Percentiles rank a stretch among this genome's conserved stretches.
Conservation (phyloP, 2,329 filamentous ascomycete species). For the Ophiostoma ulmi region DNA sequence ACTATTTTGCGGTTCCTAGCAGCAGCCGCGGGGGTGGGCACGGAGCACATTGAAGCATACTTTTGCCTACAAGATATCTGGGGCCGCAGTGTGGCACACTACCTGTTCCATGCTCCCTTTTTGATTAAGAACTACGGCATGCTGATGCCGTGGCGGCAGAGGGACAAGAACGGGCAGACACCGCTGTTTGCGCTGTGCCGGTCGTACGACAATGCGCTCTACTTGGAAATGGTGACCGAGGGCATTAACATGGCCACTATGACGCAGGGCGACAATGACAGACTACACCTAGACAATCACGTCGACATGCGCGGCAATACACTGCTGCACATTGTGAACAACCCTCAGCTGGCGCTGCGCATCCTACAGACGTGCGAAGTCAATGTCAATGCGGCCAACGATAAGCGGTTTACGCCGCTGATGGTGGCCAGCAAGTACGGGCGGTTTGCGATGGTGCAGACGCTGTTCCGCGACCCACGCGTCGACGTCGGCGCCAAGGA, state of each 20-base stretch:
- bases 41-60: conserved; percentile 59
- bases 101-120: conserved; percentile 83
- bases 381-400: conserved; percentile 93
- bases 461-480: conserved; percentile 78
- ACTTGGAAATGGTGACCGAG: conserved; percentile 78
- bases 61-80: conserved; percentile 71
- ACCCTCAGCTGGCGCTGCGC: conserved; percentile 66
- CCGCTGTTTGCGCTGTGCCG: conserved; percentile 90
- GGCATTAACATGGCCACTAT: conserved; percentile 69
- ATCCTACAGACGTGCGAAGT: conserved; percentile 82
- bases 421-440: conserved; percentile 99
- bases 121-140: conserved; percentile 72
- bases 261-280: conserved; percentile 69
- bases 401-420: conserved; percentile 87
- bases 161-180: conserved; percentile 96
- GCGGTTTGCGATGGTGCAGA: conserved; percentile 84
- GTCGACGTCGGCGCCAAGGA: conserved; percentile 84
- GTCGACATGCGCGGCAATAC: conserved; percentile 91
- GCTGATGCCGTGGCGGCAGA: conserved; percentile 80
- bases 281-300: conserved; percentile 88
- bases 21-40: conserved; percentile 41
- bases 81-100: conserved; percentile 89
- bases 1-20: conserved; percentile 68
- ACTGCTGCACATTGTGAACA: conserved; percentile 89
- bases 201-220: conserved; percentile 88